Conservation (phyloP, 164 flowering plant genomes). For the Chimonanthus praecox region DNA sequence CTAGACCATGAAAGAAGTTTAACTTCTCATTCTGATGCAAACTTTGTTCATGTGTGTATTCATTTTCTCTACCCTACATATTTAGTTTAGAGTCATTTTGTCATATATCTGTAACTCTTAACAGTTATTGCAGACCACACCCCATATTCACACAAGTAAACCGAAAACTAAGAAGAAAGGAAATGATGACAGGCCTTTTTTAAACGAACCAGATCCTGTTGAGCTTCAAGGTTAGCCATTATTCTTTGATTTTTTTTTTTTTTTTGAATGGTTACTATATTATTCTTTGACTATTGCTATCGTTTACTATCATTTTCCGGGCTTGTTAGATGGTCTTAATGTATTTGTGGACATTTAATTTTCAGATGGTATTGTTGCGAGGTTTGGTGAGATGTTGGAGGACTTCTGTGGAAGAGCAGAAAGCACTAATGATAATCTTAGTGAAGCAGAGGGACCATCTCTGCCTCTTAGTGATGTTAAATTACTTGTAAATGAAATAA, state of each 20-base stretch:
- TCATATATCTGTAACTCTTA: conserved; percentile 10
- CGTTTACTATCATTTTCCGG: background rate
- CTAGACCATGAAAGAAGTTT: conserved; percentile 28
- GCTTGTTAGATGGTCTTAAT: background rate
- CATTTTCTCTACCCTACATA: background rate
- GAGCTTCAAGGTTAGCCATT: conserved; percentile 61
- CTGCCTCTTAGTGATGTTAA: conserved; percentile 57
- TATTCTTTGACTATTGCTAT: background rate
- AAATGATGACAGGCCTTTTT: conserved; percentile 23
- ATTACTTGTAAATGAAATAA: conserved; percentile 62
- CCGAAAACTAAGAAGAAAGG: conserved; percentile 57
- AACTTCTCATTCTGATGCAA: conserved; percentile 24
- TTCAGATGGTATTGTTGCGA: conserved; percentile 50
- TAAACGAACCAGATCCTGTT: conserved; percentile 32
- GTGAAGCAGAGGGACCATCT: conserved; percentile 63
- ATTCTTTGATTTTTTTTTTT: background rate
- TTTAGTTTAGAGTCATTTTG: background rate
- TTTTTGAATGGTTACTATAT: background rate
- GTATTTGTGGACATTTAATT: background rate
- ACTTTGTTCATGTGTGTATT: conserved; percentile 32
- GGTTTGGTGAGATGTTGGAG: conserved; percentile 67
- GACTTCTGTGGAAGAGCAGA: conserved; percentile 73
- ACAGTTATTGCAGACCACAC: conserved; percentile 44
- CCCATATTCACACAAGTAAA: conserved; percentile 41
- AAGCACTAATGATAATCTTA: conserved; percentile 58